Base-by-base conservation (phyloP, 192 early-diverging fungal species). In the Cladochytrium replicatum region DNA sequence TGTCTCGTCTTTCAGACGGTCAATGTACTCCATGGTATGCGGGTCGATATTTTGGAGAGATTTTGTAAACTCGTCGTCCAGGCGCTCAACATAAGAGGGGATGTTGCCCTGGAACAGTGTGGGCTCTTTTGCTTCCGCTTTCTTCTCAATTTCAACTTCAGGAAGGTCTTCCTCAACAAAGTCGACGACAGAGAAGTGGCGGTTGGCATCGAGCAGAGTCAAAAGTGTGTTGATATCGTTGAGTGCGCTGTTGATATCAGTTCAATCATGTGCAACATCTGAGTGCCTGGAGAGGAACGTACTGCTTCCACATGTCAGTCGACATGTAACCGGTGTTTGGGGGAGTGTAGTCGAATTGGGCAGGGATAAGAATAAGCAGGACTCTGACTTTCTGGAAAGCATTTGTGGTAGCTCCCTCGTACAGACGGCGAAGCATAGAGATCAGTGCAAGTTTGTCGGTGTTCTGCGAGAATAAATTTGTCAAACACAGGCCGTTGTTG, bases 31-130 rank as follows among this genome's bases (percentile, higher is more conserved):
- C 43, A 86, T 85, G 29, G 93, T 88, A 63, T 96, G 91, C 47
- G 93, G 93, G 70, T 99, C 96, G 58, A 93, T 92, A 59, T 82
- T 81, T 63, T 93, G 93, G 34, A 99, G 78, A 23, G 91, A 86
- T 67, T 88, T 87, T 54, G 78, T 87, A 67, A 96, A 99, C 70
- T 99, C 96, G 48, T 97, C 93, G 68, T 96, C 91, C 34, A 97
- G 68, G 24, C 94, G 84, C 53, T 99, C 96, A 26, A 97, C 69
- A 42, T 88, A 84, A 34, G 86, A 75, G 43, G 85, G 69, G 43
- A 97, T 70, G 30, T 85, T 89, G 46, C 93, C 96, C 41, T 82
- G 87, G 48, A 97, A 65, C 49, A n/a, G n/a, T n/a, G n/a, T n/a
- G n/a, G n/a, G n/a, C n/a, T n/a, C n/a, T n/a, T n/a, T n/a, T n/a